Base-by-base conservation (phyloP, 176 grass and related monocot species). In the Hyparrhenia diplandra region DNA sequence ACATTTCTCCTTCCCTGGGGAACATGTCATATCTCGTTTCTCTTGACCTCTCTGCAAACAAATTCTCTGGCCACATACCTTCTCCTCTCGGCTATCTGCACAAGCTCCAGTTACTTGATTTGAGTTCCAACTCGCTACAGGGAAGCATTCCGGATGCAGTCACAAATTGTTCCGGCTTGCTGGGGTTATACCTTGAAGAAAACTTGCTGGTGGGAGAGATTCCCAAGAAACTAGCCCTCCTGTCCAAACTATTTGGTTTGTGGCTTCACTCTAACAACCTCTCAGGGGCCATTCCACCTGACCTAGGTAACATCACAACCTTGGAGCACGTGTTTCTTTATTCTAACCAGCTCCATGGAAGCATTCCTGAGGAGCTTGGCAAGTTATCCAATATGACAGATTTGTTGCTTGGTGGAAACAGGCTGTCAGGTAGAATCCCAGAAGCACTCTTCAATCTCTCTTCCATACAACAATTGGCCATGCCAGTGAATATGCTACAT, bases 161-260 rank as follows among this genome's bases (percentile, higher is more conserved):
- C 10, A 40, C 35, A 40, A 68, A 68, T 23, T 68, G 65, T 24
- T 68, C 65, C 35, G 39, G 18, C 9, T 23, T 67, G 20, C 1
- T 0, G 10, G 0, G 0, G 12, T 7, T 68, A 6, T 1, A 68
- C 65, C 35, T 68, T 11, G 0, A 21, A 2, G 2, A 1, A 1
- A 68, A 68, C 20, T 6, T 23, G 10, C 10, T 68, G 0, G 21
- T 6, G 0, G 65, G 20, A 23, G 35, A 37, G 34, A 67, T 67
- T 5, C 32, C 64, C 3, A 10, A 21, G 8, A 21, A 67, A 36
- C 0, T 67, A 5, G 32, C 3, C 8, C 8, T 36, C 17, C 32
- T 67, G 1, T 67, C 64, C 17, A 67, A 37, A 1, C 64, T 67
- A 37, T 20, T 1, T n/a, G 0, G 11, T 10, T 10, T 66, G 31